Evolutionary conservation across 768 basidiomycete genomes (phyloP).

Genomic region (Trametes cubensis): DNA sequence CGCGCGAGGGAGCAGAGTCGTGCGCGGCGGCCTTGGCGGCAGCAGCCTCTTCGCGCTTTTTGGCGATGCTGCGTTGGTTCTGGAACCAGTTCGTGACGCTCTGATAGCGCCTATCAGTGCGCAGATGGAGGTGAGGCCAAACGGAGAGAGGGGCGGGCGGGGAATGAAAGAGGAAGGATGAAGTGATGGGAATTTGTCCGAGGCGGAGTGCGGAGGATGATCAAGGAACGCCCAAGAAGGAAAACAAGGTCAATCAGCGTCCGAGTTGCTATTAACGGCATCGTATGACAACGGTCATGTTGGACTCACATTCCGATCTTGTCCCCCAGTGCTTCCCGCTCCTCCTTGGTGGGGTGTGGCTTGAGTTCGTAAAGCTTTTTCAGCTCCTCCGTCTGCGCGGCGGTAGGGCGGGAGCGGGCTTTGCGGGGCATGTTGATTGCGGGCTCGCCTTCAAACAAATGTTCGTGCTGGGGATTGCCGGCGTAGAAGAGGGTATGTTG

Average conservation of each 20-base stretch:
- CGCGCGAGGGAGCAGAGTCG: conserved; percentile 21
- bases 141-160: neutral
- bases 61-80: conserved; percentile 78
- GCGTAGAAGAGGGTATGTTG: conserved; percentile 45
- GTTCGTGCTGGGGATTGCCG: conserved; percentile 51
- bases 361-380: conserved; percentile 64
- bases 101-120: conserved; percentile 63
- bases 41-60: conserved; percentile 61
- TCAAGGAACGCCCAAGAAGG: conserved; percentile 26
- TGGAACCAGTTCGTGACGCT: conserved; percentile 88
- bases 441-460: conserved; percentile 40
- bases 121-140: conserved; percentile 17
- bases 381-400: conserved; percentile 70
- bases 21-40: conserved; percentile 32
- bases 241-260: conserved; percentile 21
- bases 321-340: conserved; percentile 64
- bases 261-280: conserved; percentile 16
- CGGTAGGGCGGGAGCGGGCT: conserved; percentile 64
- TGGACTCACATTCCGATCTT: conserved; percentile 74
- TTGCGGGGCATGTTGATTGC: conserved; percentile 52
- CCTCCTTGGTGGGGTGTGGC: conserved; percentile 69
- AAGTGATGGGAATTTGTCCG: conserved; percentile 17
- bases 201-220: conserved; percentile 20
- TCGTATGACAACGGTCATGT: conserved; percentile 6
- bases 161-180: conserved; percentile 3